phyloP scores from a whole-genome alignment of 805 yeast genomes.

The Wickerhamiella nectarea region DNA sequence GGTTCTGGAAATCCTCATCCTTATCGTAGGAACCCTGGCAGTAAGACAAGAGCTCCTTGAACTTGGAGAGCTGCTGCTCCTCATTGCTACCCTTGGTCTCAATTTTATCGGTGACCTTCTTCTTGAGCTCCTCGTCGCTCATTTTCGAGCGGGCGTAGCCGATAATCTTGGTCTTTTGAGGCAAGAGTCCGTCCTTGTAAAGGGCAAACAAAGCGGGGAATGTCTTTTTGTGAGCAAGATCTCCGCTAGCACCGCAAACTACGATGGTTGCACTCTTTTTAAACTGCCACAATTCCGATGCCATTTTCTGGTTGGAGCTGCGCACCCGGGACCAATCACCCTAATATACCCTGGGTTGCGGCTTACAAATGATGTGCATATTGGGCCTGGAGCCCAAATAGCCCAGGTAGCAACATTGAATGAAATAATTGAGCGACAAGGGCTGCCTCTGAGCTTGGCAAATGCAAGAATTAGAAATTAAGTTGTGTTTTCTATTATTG shows the following conservation, averaged over 20 bases:
- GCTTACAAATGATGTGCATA: constrained; percentile 4
- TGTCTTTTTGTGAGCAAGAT: constrained; percentile 21
- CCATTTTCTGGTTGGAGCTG: neutral
- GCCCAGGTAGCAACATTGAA: neutral
- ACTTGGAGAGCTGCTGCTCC: constrained; percentile 37
- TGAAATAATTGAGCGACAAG: no score
- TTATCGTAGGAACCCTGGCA: constrained; percentile 69
- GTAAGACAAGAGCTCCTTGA: constrained; percentile 53
- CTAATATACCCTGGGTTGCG: constrained; percentile 3
- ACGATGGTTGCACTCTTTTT: constrained; percentile 14
- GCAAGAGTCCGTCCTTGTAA: constrained; percentile 59
- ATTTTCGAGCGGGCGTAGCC: constrained; percentile 88
- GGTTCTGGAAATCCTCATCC: constrained; percentile 53
- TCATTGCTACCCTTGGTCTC: constrained; percentile 35
- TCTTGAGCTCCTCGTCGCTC: constrained; percentile 49
- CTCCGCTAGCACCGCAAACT: constrained; percentile 23
- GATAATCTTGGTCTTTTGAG: constrained; percentile 54
- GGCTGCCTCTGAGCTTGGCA: no score
- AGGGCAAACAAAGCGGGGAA: constrained; percentile 34
- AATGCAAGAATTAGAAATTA: no score
- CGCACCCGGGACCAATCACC: constrained; percentile 1
- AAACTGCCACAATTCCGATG: constrained; percentile 8
- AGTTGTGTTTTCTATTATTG: no score
- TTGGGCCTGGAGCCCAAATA: neutral
- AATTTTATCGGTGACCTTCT: constrained; percentile 52